A percentile compares a stretch with the other conserved stretches of the same genome.
Evolutionary conservation across 129 eudicot genomes (phyloP).

Genomic region (Oenanthe sinensis): DNA sequence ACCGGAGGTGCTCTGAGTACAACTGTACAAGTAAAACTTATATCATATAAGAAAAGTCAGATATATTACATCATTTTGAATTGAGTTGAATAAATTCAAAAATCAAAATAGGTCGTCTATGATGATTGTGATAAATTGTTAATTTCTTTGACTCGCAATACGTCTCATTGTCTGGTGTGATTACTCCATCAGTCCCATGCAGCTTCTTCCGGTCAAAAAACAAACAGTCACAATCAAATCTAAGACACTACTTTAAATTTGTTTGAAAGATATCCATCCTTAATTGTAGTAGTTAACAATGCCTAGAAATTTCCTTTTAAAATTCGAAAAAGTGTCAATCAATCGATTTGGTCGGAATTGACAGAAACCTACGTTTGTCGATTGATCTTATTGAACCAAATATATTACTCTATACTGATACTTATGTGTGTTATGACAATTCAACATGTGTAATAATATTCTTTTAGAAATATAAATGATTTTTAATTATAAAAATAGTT

Average conservation of each 20-base stretch:
- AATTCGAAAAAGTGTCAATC: too few relatives aligned
- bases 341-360: too few relatives aligned
- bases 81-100: not conserved
- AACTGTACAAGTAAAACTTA: not conserved
- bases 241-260: slow-evolving; percentile 6
- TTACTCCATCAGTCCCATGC: not conserved
- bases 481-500: too few relatives aligned
- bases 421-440: too few relatives aligned
- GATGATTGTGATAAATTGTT: not conserved
- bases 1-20: too few relatives aligned
- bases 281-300: slow-evolving; percentile 22
- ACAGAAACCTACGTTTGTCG: too few relatives aligned
- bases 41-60: not conserved
- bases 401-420: too few relatives aligned
- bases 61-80: not conserved
- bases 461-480: too few relatives aligned
- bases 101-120: not conserved
- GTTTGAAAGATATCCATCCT: slow-evolving; percentile 27
- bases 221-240: not conserved
- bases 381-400: too few relatives aligned
- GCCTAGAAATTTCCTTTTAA: too few relatives aligned
- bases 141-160: not conserved
- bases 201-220: not conserved
- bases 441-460: too few relatives aligned
- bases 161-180: not conserved